Conservation (phyloP, 371 early-diverging fungal species). For the Blakeslea trispora region DNA sequence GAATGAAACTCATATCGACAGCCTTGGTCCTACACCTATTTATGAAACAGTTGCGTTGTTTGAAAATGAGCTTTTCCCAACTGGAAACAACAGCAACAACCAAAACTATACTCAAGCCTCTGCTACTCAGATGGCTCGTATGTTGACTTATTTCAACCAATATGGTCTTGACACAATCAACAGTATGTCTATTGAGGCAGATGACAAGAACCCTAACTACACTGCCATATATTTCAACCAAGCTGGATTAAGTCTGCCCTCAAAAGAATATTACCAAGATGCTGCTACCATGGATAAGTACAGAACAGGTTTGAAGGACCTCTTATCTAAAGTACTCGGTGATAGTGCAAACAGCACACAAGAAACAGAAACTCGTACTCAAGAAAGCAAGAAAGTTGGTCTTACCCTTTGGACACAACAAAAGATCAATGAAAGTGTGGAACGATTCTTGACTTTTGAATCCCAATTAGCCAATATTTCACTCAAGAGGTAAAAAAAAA, state of each 20-base stretch:
- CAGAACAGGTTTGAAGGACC: slow-evolving; percentile 30
- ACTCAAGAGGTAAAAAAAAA: slow-evolving; percentile 20
- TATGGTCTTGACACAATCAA: slow-evolving; percentile 29
- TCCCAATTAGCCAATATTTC: slow-evolving; percentile 40
- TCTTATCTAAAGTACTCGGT: slow-evolving; percentile 20
- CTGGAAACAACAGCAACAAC: not conserved
- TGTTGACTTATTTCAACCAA: slow-evolving; percentile 4
- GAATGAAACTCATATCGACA: slow-evolving; percentile 41
- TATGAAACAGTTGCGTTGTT: slow-evolving; percentile 29
- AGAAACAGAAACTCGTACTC: slow-evolving; percentile 1
- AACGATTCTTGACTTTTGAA: slow-evolving; percentile 52
- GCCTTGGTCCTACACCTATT: slow-evolving; percentile 53
- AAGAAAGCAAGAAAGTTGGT: slow-evolving; percentile 12
- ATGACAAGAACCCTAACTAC: slow-evolving; percentile 46
- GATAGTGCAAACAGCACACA: slow-evolving; percentile 5
- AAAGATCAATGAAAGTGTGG: slow-evolving; percentile 30
- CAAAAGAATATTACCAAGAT: slow-evolving; percentile 62
- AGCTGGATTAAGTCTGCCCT: slow-evolving; percentile 47
- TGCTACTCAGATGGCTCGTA: slow-evolving; percentile 3
- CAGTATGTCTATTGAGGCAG: slow-evolving; percentile 37
- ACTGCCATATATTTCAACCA: slow-evolving; percentile 45
- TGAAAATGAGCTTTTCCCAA: slow-evolving; percentile 17
- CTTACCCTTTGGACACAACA: slow-evolving; percentile 13
- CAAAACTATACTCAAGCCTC: not conserved
- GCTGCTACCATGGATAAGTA: slow-evolving; percentile 34